phyloP scores from a whole-genome alignment of 2,329 filamentous ascomycete species.

The Simplicillium aogashimaense region DNA sequence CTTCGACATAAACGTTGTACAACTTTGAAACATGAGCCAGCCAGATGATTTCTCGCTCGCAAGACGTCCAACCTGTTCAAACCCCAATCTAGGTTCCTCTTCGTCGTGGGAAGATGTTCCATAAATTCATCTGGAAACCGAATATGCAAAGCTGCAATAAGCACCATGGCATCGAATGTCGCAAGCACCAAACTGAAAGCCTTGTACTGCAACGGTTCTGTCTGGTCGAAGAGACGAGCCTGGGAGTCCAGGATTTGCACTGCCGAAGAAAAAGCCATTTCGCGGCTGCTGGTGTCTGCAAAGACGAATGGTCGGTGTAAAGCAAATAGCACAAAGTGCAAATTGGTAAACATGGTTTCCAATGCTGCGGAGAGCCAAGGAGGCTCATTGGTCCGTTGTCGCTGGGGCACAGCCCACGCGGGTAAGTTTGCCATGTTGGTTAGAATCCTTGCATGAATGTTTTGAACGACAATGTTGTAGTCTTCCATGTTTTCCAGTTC shows the following conservation, averaged over 20 bases:
- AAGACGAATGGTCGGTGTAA: constrained; percentile 6
- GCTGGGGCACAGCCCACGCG: constrained; percentile 3
- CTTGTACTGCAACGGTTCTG: constrained; percentile 1
- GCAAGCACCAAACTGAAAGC: constrained; percentile 5
- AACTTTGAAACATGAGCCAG: constrained; percentile 2
- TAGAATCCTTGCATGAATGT: constrained; percentile 3
- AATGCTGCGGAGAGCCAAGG: constrained; percentile 4
- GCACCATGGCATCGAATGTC: constrained; percentile 7
- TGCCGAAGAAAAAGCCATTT: constrained; percentile 1
- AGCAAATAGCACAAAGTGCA: constrained; percentile 6
- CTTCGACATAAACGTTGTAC: constrained; percentile 1
- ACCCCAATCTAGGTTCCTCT: constrained; percentile 3
- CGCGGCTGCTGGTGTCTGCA: neutral
- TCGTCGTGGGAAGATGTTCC: constrained; percentile 2
- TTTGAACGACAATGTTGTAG: constrained; percentile 1
- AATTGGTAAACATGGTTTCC: constrained; percentile 4
- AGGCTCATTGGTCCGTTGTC: neutral
- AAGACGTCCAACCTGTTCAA: constrained; percentile 3
- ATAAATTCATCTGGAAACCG: constrained; percentile 3
- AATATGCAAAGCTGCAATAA: constrained; percentile 5
- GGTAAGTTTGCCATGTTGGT: constrained; percentile 5
- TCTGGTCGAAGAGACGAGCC: constrained; percentile 3
- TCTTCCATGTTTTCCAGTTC: constrained; percentile 1
- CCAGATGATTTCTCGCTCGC: constrained; percentile 4
- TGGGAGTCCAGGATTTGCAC: constrained; percentile 6